Conservation (phyloP, 176 grass and related monocot genomes). For the Oryza brachyantha region DNA sequence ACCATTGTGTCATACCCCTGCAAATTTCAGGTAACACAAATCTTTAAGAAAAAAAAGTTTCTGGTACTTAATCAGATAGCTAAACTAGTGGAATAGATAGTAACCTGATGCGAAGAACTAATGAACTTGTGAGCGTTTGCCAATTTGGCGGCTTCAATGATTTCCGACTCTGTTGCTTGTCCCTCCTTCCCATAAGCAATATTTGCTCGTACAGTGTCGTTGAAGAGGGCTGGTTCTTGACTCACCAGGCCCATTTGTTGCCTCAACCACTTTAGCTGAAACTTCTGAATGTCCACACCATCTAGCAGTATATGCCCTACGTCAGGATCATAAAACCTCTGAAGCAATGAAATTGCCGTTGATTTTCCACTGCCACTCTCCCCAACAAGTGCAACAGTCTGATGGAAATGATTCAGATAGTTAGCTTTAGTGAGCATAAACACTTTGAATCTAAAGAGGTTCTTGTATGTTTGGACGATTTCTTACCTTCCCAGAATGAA, state of each 20-base stretch:
- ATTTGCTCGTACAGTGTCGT: slow-evolving; percentile 79
- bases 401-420: slow-evolving; percentile 32
- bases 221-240: slow-evolving; percentile 94
- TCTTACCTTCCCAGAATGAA: slow-evolving; percentile 78
- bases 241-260: slow-evolving; percentile 97
- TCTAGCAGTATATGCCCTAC: slow-evolving; percentile 83
- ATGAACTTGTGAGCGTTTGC: slow-evolving; percentile 97
- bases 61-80: not conserved
- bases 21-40: slow-evolving; percentile 31
- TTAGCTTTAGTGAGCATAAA: slow-evolving; percentile 26
- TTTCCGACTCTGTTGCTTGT: slow-evolving; percentile 70
- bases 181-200: slow-evolving; percentile 97
- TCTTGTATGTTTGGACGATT: slow-evolving; percentile 1
- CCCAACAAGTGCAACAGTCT: slow-evolving; percentile 95
- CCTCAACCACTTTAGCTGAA: slow-evolving; percentile 90
- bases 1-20: slow-evolving; percentile 91
- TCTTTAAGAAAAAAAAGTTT: slow-evolving; percentile 7
- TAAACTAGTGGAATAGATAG: not conserved
- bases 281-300: slow-evolving; percentile 82
- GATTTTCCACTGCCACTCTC: slow-evolving; percentile 98
- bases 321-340: slow-evolving; percentile 88
- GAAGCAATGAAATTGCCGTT: slow-evolving; percentile 82
- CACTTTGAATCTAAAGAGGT: not conserved
- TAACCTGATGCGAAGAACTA: slow-evolving; percentile 68
- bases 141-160: slow-evolving; percentile 65